A percentile compares a stretch with the other conserved stretches of the same genome.
Evolutionary conservation across 257 asterid genomes (phyloP).

Genomic region (Fraxinus quadrangulata): DNA sequence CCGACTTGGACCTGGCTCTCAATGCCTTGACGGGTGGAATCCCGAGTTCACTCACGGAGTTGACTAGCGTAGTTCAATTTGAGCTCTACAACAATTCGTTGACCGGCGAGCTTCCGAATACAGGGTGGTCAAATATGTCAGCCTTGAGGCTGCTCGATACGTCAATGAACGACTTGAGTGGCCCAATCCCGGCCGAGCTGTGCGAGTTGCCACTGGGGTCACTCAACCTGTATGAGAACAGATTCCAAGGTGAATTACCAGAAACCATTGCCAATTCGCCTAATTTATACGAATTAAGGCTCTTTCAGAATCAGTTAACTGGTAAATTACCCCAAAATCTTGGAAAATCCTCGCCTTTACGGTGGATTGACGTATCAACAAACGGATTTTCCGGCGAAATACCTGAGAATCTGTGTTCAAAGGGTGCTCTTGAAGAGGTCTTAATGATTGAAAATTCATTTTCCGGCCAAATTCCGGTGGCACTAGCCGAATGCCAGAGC

Average conservation of each 20-base stretch:
- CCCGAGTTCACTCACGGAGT: conserved; percentile 71
- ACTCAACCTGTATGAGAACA: conserved; percentile 80
- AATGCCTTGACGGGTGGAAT: conserved; percentile 66
- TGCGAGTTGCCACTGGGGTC: conserved; percentile 90
- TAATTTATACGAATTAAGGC: conserved; percentile 78
- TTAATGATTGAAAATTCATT: conserved; percentile 65
- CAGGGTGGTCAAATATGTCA: conserved; percentile 89
- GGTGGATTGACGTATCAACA: conserved; percentile 85
- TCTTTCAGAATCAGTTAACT: conserved; percentile 53
- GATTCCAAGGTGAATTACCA: conserved; percentile 67
- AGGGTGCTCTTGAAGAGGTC: conserved; percentile 65
- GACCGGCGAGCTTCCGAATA: conserved; percentile 68
- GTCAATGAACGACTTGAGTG: conserved; percentile 81
- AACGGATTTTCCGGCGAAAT: conserved; percentile 69
- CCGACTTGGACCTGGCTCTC: conserved; percentile 81
- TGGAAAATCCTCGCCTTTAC: conserved; percentile 69
- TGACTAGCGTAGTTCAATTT: conserved; percentile 65
- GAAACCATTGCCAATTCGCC: conserved; percentile 67
- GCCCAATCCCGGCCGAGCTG: conserved; percentile 74
- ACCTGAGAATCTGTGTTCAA: conserved; percentile 60
- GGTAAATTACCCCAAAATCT: conserved; percentile 35
- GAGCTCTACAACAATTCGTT: conserved; percentile 91
- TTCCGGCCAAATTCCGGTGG: conserved; percentile 72
- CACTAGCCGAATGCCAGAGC: conserved; percentile 69
- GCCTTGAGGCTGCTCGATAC: conserved; percentile 75